Conservation (phyloP, 257 asterid species). For the Scutellaria galericulata region DNA sequence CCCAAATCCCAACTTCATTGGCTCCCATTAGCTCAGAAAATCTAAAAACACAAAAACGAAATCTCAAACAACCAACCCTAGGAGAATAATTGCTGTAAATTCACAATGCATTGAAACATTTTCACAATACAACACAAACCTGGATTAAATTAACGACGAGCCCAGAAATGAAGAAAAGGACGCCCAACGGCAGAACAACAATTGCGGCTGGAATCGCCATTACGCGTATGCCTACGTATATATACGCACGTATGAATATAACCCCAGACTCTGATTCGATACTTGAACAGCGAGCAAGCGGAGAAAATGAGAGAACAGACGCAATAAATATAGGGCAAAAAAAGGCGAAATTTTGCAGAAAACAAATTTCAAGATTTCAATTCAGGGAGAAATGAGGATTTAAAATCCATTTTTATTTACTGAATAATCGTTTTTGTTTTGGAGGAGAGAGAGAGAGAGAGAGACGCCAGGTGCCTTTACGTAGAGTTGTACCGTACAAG, state of each 20-base stretch:
- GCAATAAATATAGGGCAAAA: slow-evolving; percentile 28
- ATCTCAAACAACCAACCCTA: slow-evolving; percentile 31
- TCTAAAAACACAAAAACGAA: neutral
- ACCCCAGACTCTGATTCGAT: slow-evolving; percentile 27
- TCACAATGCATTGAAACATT: neutral
- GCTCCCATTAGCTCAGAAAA: slow-evolving; percentile 30
- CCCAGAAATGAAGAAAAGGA: slow-evolving; percentile 87
- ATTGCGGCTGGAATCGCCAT: slow-evolving; percentile 79
- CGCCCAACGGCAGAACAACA: slow-evolving; percentile 78
- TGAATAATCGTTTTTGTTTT: slow-evolving; percentile 6
- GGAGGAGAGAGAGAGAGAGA: neutral
- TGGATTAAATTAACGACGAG: slow-evolving; percentile 78
- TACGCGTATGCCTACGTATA: slow-evolving; percentile 20
- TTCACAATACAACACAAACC: slow-evolving; percentile 41
- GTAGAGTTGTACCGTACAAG: slow-evolving; percentile 39
- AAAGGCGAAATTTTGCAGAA: slow-evolving; percentile 21
- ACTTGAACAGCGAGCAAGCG: slow-evolving; percentile 17
- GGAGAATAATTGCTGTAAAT: neutral
- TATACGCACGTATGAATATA: slow-evolving; percentile 7
- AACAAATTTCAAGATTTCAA: slow-evolving; percentile 28
- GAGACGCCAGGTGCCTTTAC: neutral
- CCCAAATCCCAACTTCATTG: slow-evolving; percentile 19
- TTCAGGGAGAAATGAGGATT: neutral
- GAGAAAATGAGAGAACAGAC: slow-evolving; percentile 18
- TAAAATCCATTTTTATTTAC: neutral